Evolutionary conservation across 2,329 filamentous ascomycete genomes (phyloP).

Genomic region (Exophiala aquamarina): DNA sequence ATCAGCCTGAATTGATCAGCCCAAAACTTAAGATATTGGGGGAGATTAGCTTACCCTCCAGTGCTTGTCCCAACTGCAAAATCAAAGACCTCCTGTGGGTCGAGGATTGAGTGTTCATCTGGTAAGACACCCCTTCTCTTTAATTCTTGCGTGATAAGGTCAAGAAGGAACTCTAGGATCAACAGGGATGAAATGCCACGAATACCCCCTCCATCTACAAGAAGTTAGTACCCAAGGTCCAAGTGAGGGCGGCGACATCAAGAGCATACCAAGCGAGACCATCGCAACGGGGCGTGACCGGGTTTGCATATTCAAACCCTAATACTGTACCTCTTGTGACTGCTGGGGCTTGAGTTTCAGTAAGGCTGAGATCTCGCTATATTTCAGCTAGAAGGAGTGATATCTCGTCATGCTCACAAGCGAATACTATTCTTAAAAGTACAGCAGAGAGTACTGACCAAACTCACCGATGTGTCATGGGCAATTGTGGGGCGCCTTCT

Average conservation of each 20-base stretch:
- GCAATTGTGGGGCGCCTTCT: no score
- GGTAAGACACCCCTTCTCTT: constrained; percentile 13
- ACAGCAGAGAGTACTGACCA: no score
- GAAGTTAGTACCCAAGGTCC: constrained; percentile 4
- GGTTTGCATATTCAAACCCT: no score
- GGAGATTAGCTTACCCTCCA: constrained; percentile 33
- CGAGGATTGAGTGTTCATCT: constrained; percentile 6
- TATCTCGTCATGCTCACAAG: no score
- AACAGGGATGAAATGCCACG: constrained; percentile 40
- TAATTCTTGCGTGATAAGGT: constrained; percentile 27
- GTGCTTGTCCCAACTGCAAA: constrained; percentile 43
- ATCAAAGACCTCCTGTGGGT: constrained; percentile 40
- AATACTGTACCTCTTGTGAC: no score
- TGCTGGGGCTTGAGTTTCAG: no score
- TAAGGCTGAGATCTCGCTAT: no score
- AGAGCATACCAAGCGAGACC: constrained; percentile 18
- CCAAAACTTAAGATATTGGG: neutral
- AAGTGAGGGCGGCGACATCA: neutral
- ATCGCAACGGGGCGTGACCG: constrained; percentile 14
- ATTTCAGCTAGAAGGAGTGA: no score
- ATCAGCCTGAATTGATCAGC: constrained; percentile 38
- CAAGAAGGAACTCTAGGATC: constrained; percentile 39
- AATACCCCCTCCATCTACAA: constrained; percentile 42
- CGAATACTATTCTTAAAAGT: no score
- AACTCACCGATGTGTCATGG: no score